A percentile compares a stretch with the other conserved stretches of the same genome.
Conservation (phyloP, 768 basidiomycete genomes). For the Amanita exitialis region DNA sequence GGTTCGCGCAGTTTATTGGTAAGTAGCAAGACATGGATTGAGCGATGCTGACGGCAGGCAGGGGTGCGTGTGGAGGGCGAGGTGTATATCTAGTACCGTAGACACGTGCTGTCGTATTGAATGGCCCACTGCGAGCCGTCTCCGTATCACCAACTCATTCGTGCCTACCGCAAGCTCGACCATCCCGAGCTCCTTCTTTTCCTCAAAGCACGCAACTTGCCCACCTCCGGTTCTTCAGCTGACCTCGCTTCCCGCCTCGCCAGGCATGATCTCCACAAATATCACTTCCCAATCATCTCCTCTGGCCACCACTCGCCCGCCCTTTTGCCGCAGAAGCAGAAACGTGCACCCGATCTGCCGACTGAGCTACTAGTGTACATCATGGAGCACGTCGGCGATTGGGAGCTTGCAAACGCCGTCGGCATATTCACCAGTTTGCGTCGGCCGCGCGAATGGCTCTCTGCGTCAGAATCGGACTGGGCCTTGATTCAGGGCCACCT, state of each 20-base stretch:
- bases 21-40: neutral
- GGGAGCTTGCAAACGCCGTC: slow-evolving; percentile 76
- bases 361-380: slow-evolving; percentile 71
- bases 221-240: slow-evolving; percentile 46
- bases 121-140: slow-evolving; percentile 10
- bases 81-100: neutral
- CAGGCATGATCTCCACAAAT: slow-evolving; percentile 66
- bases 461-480: slow-evolving; percentile 58
- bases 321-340: slow-evolving; percentile 15
- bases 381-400: slow-evolving; percentile 70
- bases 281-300: slow-evolving; percentile 40
- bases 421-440: slow-evolving; percentile 62
- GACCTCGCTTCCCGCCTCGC: slow-evolving; percentile 67
- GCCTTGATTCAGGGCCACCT: slow-evolving; percentile 62
- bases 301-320: slow-evolving; percentile 18
- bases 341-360: slow-evolving; percentile 48
- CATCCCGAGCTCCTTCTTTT: slow-evolving; percentile 67
- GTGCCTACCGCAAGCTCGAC: slow-evolving; percentile 60
- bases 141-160: slow-evolving; percentile 41
- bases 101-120: neutral
- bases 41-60: neutral
- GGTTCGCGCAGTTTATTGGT: slow-evolving; percentile 34
- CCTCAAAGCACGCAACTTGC: slow-evolving; percentile 62
- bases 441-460: slow-evolving; percentile 60
- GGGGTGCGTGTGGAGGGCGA: neutral